Evolutionary conservation across 1,284 basidiomycete species (phyloP).

Genomic region (Tilletia walkeri): DNA sequence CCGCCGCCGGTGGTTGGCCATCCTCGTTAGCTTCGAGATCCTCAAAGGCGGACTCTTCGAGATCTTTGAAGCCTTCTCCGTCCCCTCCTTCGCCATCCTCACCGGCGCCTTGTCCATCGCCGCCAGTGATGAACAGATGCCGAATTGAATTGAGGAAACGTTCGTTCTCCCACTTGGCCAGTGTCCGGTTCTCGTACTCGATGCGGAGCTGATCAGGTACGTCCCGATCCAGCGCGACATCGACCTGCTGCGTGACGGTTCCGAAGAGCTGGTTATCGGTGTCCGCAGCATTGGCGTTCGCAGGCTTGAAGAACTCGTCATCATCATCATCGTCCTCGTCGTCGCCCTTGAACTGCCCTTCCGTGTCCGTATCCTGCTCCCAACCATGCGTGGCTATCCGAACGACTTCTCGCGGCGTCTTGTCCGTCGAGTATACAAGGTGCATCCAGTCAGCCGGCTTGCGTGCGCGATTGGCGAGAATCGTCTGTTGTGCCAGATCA

Average conservation of each 20-base stretch:
- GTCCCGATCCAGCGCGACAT: slow-evolving; percentile 52
- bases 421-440: slow-evolving; percentile 73
- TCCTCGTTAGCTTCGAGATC: slow-evolving; percentile 27
- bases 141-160: slow-evolving; percentile 81
- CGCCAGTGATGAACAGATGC: slow-evolving; percentile 85
- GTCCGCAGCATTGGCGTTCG: slow-evolving; percentile 21
- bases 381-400: slow-evolving; percentile 30
- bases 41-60: slow-evolving; percentile 31
- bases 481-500: slow-evolving; percentile 63
- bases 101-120: slow-evolving; percentile 55
- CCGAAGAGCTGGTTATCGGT: slow-evolving; percentile 52
- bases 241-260: slow-evolving; percentile 28
- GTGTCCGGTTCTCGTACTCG: slow-evolving; percentile 59
- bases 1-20: background rate
- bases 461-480: slow-evolving; percentile 47
- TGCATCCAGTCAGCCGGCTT: slow-evolving; percentile 72
- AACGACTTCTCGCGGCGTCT: slow-evolving; percentile 72
- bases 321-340: slow-evolving; percentile 25
- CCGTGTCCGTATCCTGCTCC: slow-evolving; percentile 32
- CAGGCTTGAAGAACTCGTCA: slow-evolving; percentile 73
- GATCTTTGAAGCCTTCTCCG: slow-evolving; percentile 58
- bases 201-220: slow-evolving; percentile 73
- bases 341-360: slow-evolving; percentile 29
- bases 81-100: slow-evolving; percentile 26
- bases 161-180: slow-evolving; percentile 78